These are phyloP conservation scores for Neurospora cerealis DNA, from an alignment of 495 filamentous ascomycete genomes.

Conservation along the genomic window DNA sequence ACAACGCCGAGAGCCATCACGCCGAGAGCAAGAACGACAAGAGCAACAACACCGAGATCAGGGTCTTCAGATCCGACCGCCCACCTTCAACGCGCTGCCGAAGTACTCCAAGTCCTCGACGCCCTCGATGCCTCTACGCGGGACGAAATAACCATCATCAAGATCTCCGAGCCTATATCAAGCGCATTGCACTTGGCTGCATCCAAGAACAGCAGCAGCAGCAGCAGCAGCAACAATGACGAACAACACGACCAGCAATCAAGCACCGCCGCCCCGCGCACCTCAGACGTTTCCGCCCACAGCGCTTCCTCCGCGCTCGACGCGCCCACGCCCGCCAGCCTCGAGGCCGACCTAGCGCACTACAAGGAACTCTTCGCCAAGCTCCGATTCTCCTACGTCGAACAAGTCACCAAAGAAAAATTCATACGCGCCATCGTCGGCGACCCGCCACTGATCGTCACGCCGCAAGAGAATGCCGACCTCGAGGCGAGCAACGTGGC, in stretches of 20 bases:
- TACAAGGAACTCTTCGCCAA: slow-evolving; percentile 94
- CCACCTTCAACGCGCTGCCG: slow-evolving; percentile 7
- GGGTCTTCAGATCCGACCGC: slow-evolving; percentile 5
- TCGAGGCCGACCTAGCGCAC: slow-evolving; percentile 79
- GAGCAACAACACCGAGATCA: slow-evolving; percentile 1
- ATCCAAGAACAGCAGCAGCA: slow-evolving; percentile 16
- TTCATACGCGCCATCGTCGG: slow-evolving; percentile 71
- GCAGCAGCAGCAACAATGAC: slow-evolving; percentile 27
- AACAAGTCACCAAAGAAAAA: slow-evolving; percentile 73
- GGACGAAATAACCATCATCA: slow-evolving; percentile 59
- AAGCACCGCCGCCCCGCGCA: slow-evolving; percentile 26
- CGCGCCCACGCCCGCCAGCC: slow-evolving; percentile 59
- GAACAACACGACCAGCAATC: neutral
- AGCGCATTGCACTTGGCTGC: slow-evolving; percentile 19
- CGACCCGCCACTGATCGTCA: slow-evolving; percentile 77
- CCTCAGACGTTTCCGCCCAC: slow-evolving; percentile 55
- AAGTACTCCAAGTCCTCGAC: slow-evolving; percentile 21
- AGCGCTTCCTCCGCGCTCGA: slow-evolving; percentile 42
- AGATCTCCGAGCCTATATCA: slow-evolving; percentile 64
- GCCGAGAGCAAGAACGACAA: neutral
- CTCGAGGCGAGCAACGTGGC: slow-evolving; percentile 60
- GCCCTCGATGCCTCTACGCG: slow-evolving; percentile 26
- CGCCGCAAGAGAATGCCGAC: slow-evolving; percentile 69
- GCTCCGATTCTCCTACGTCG: slow-evolving; percentile 86
- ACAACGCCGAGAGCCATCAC: neutral